Base-by-base conservation (phyloP, 495 filamentous ascomycete genomes). In the Lepidopterella palustris region DNA sequence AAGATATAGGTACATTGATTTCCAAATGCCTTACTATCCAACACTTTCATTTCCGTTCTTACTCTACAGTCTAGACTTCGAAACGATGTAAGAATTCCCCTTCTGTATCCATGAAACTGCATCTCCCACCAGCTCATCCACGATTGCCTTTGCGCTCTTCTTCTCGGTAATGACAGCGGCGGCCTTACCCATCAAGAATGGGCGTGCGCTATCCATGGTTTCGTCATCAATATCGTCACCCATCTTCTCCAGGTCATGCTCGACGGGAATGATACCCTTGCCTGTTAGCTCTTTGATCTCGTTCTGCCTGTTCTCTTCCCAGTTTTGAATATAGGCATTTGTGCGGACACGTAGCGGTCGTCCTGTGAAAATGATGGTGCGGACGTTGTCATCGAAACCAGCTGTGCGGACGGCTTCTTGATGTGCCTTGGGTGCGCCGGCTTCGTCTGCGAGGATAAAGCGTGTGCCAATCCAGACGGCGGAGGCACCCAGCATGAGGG, bases 301-400 rank as follows among this genome's bases (percentile, higher is more conserved):
- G 11, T 81, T 76, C 53, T 77, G 72, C 63, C 93, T 87, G 77
- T 96, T 90, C 70, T 87, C 85, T 78, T 98, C 93, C 93, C 95
- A 98, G 79, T 96, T 90, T 68, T 82, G 58, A 69, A 98, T 97
- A 74, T 97, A 98, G 6, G 83, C 66, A 77, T 97, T 98, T 66
- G 83, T 92, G 64, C 92, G 86, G 57, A 98, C 93, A 61, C 93
- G 88, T 60, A 98, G 79, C 40, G 93, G 93, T 47, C 93, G 89
- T 52, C 93, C 91, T 59, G 93, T 98, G 82, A 97, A 98, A 74
- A 98, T 98, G 66, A 97, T 89, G 20, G 93, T 98, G 60, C 89
- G 87, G 68, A 97, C 80, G 65, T 92, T 97, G 73, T 97, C 93
- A 77, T 96, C 89, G 72, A 91, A 96, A 59, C 87, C 83, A 60